Base-by-base conservation (phyloP, 2,329 filamentous ascomycete species). In the Amylocarpus encephaloides region DNA sequence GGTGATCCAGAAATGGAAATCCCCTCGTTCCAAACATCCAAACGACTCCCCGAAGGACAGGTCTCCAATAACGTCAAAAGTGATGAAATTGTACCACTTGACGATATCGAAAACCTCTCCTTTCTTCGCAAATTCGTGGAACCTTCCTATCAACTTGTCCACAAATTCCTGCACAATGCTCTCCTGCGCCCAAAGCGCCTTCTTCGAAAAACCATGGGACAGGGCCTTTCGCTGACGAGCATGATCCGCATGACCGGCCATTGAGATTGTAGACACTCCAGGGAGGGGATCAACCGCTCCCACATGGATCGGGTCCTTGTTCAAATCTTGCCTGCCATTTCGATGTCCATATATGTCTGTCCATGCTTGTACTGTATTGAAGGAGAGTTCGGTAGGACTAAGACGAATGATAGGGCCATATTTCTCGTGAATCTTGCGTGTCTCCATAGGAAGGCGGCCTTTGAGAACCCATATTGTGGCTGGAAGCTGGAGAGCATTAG, bases 21-120 rank as follows among this genome's bases (percentile, higher is more conserved):
- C 40, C 3, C 44, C 44, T n/a, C 35, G 53, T 34, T 64, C 52
- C 11, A 70, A 54, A 48, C 59, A 64, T 6, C 59, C 60, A 56
- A 71, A 72, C 1, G 68, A 64, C 50, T 72, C 67, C 6, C 70
- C 72, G 53, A 73, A 74, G 0, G 69, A 66, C 29, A 75, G 62
- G 49, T 73, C 71, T 13, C 69, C 70, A 36, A 70, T 65, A 18
- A 71, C 62, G 55, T 70, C 68, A 56, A 71, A 70, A 3, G 68
- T 63, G 3, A 62, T 52, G 54, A 63, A 68, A 46, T 67, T 65
- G 49, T 59, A 66, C 66, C 64, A 69, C 42, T 62, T 55, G 7
- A 54, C 58, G 53, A 70, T 60, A 46, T 62, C 54, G 13, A 56
- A 33, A 7, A 48, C 42, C 4, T 43, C 48, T 4, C 19, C 46